phyloP scores from a whole-genome alignment of 441 rosid genomes.

The Arabidopsis hybrid region DNA sequence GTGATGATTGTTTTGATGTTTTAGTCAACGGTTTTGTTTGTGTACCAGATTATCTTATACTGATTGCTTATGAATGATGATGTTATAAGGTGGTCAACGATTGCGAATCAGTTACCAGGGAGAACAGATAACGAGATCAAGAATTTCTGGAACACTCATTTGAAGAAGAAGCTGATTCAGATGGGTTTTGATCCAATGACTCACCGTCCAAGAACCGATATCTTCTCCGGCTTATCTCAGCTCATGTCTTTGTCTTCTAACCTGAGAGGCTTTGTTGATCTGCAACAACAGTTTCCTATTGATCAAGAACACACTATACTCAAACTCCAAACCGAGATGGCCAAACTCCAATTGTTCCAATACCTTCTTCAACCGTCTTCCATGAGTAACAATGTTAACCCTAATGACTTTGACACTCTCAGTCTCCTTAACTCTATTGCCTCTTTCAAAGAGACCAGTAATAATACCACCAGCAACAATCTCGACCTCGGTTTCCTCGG shows the following conservation, averaged over 20 bases:
- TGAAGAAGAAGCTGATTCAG: slow-evolving; percentile 69
- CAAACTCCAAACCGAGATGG: slow-evolving; percentile 63
- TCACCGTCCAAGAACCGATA: slow-evolving; percentile 62
- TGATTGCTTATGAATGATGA: background rate
- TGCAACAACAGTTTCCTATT: slow-evolving; percentile 49
- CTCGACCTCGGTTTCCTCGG: slow-evolving; percentile 39
- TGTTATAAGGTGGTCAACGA: slow-evolving; percentile 65
- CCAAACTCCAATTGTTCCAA: slow-evolving; percentile 63
- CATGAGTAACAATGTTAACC: slow-evolving; percentile 36
- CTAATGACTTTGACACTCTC: slow-evolving; percentile 53
- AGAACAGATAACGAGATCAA: slow-evolving; percentile 72
- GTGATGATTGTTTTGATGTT: slow-evolving; percentile 1
- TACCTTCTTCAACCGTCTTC: slow-evolving; percentile 63
- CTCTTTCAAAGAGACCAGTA: slow-evolving; percentile 45
- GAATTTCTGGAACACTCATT: slow-evolving; percentile 72
- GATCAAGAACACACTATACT: slow-evolving; percentile 51
- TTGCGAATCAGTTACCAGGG: slow-evolving; percentile 64
- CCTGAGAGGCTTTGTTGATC: slow-evolving; percentile 60
- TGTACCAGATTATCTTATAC: slow-evolving; percentile 9
- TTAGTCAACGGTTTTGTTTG: slow-evolving; percentile 34
- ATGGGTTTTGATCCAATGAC: slow-evolving; percentile 76
- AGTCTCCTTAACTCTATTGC: slow-evolving; percentile 52
- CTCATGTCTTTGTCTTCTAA: slow-evolving; percentile 66
- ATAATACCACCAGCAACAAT: slow-evolving; percentile 19
- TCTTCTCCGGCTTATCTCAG: slow-evolving; percentile 67